These are phyloP conservation scores for Pichia kudriavzevii DNA, from an alignment of 1,139 yeast species.

Conservation along the genomic window DNA sequence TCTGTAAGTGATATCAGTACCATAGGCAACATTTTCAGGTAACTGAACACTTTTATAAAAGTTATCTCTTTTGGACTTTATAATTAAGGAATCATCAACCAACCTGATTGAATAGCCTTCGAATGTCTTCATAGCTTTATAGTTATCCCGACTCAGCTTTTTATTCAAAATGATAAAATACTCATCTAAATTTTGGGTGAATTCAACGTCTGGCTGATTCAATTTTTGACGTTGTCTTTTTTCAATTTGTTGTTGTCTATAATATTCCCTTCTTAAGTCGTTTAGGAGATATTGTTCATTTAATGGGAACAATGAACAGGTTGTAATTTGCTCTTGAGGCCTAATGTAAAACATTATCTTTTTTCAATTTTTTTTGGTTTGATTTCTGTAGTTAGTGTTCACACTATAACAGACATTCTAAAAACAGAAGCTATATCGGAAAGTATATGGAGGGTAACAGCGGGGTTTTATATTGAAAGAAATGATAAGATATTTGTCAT, in stretches of 20 bases:
- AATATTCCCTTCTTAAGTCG: constrained; percentile 11
- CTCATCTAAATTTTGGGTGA: constrained; percentile 9
- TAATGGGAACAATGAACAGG: constrained; percentile 2
- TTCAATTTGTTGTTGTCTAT: constrained; percentile 11
- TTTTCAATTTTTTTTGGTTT: not conserved
- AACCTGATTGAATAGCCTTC: constrained; percentile 13
- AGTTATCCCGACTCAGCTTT: constrained; percentile 1
- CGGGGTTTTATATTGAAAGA: no score
- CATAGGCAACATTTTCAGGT: constrained; percentile 14
- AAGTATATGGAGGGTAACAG: no score
- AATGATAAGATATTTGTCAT: no score
- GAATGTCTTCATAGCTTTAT: constrained; percentile 9
- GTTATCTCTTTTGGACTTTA: constrained; percentile 15
- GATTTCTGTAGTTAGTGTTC: not conserved
- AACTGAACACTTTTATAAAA: constrained; percentile 13
- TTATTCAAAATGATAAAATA: constrained; percentile 14
- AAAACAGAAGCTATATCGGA: no score
- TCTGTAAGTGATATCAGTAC: constrained; percentile 10
- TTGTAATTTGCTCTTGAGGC: constrained; percentile 2
- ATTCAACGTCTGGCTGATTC: constrained; percentile 11
- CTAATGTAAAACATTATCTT: constrained; percentile 4
- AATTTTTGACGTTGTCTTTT: constrained; percentile 8
- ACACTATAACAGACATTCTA: no score
- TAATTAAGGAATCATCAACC: constrained; percentile 9
- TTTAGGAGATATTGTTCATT: constrained; percentile 8